phyloP scores from a whole-genome alignment of 1,139 yeast species.

The Yamadazyma mexicana region DNA sequence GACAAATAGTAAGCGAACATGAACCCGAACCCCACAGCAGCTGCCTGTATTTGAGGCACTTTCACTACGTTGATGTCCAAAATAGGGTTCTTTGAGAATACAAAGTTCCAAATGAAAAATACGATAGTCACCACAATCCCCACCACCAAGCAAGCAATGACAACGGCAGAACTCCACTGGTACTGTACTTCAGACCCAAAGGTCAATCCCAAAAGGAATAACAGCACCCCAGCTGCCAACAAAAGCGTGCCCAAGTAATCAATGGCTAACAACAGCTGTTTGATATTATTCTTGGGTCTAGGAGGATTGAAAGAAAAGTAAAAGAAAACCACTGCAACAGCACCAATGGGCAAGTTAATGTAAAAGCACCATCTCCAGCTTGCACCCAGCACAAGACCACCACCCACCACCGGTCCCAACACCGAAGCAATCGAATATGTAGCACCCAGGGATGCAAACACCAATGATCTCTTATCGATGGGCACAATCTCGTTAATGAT shows the following conservation, averaged over 20 bases:
- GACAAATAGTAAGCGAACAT: slow-evolving; percentile 16
- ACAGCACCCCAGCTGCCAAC: slow-evolving; percentile 42
- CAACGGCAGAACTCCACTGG: slow-evolving; percentile 50
- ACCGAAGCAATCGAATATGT: slow-evolving; percentile 46
- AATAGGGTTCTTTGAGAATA: slow-evolving; percentile 25
- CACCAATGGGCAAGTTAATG: slow-evolving; percentile 46
- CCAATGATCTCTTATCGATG: slow-evolving; percentile 27
- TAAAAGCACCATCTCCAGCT: slow-evolving; percentile 84
- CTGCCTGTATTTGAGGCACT: slow-evolving; percentile 25
- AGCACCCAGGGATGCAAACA: slow-evolving; percentile 44
- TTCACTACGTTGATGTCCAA: slow-evolving; percentile 26
- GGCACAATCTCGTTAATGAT: slow-evolving; percentile 31
- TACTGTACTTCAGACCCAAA: slow-evolving; percentile 47
- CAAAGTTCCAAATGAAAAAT: slow-evolving; percentile 27
- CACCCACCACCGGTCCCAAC: slow-evolving; percentile 59
- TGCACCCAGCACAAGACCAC: slow-evolving; percentile 45
- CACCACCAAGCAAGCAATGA: slow-evolving; percentile 45
- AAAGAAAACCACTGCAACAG: slow-evolving; percentile 28
- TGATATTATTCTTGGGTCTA: slow-evolving; percentile 20
- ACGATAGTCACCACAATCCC: slow-evolving; percentile 33
- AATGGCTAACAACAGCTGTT: slow-evolving; percentile 36
- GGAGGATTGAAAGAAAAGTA: slow-evolving; percentile 35
- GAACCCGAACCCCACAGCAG: slow-evolving; percentile 20
- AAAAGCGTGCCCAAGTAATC: slow-evolving; percentile 53
- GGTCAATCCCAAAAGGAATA: slow-evolving; percentile 41